Base-by-base conservation (phyloP, 805 yeast genomes). In the Lipomyces orientalis region DNA sequence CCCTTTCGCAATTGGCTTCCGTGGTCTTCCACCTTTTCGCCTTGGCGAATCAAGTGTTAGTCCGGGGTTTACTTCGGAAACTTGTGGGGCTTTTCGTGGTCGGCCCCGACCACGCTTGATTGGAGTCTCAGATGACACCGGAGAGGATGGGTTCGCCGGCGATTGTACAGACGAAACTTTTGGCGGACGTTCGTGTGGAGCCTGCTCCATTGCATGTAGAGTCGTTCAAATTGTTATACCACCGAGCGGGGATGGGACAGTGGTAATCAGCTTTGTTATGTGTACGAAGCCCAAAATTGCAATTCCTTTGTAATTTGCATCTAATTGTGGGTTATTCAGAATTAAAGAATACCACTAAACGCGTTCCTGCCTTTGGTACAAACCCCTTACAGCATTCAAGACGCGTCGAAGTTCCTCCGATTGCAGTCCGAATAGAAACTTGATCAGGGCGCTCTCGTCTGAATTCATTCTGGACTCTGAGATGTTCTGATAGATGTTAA, bases 31-130 rank as follows among this genome's bases (percentile, higher is more conserved):
- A n/a, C 19, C 43, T 31, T 31, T 31, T 4, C 16, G 59, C 19
- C 10, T 35, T 22, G 19, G 19, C 34, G 22, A 14, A 19, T 49
- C 54, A 16, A 22, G 49, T 19, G 22, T 43, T 43, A n/a, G 49
- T 43, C 8, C 49, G n/a, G n/a, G 10, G 4, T 43, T 43, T 29
- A 52, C 12, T 14, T 31, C 37, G 10, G 31, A n/a, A 19, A 52
- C 25, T 12, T 8, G 16, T 25, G 54, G 3, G 3, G 56, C 65
- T 25, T 57, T 62, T 25, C 51, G 58, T 5, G 61, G 61, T 37
- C 61, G 46, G 9, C 61, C 65, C 12, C 61, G 61, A 7, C 61
- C 65, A 46, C 61, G 65, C 51, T 58, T 62, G 8, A 31, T 35
- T 3, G 65, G 52, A n/a, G 61, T 43, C 22, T 43, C 49, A 19